Evolutionary conservation across 495 filamentous ascomycete genomes (phyloP).

Genomic region (Trichodelitschia bisporula): DNA sequence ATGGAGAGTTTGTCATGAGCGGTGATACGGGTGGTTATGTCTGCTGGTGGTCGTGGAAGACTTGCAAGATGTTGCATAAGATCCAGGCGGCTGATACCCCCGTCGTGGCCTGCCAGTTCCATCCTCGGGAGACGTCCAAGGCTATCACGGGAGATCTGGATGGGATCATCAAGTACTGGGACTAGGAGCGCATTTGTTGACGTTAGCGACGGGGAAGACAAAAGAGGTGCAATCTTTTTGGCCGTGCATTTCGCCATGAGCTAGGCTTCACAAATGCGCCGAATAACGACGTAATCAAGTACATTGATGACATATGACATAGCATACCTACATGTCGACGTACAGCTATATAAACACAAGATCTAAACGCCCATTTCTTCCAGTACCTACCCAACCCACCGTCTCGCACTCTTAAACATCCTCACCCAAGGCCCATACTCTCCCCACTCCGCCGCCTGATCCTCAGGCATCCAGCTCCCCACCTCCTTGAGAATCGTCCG

Average conservation of each 20-base stretch:
- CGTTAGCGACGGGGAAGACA: too few species aligned
- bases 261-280: too few species aligned
- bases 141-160: constrained; percentile 77
- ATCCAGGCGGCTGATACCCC: constrained; percentile 57
- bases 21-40: constrained; percentile 73
- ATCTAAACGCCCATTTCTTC: too few species aligned
- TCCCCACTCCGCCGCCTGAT: constrained; percentile 44
- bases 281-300: too few species aligned
- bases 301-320: too few species aligned
- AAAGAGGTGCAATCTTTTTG: too few species aligned
- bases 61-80: constrained; percentile 94
- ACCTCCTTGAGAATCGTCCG: constrained; percentile 68
- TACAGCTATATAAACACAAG: too few species aligned
- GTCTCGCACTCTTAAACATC: constrained; percentile 26
- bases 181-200: constrained; percentile 41
- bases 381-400: constrained; percentile 51
- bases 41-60: constrained; percentile 99
- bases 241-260: too few species aligned
- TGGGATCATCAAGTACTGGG: constrained; percentile 83
- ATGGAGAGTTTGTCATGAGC: constrained; percentile 64
- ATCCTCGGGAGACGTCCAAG: constrained; percentile 85
- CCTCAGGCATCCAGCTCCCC: constrained; percentile 45
- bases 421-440: constrained; percentile 67
- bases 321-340: too few species aligned
- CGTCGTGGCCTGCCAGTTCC: constrained; percentile 68